These are phyloP conservation scores for Plasmodium gallinaceum DNA, from an alignment of 169 alveolate species.

Conservation along the genomic window DNA sequence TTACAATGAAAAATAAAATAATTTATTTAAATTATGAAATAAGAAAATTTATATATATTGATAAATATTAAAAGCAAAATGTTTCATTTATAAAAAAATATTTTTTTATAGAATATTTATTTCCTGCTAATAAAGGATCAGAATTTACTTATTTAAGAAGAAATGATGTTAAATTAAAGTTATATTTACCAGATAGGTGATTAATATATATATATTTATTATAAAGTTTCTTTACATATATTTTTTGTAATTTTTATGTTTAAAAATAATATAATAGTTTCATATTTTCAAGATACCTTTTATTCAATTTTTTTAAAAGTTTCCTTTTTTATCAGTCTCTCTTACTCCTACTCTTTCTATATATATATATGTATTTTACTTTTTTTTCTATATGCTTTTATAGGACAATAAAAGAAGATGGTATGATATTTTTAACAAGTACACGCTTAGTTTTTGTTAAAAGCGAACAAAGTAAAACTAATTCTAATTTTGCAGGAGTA, in stretches of 20 bases:
- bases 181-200: conserved; percentile 75
- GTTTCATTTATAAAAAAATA: not conserved
- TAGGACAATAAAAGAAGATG: conserved; percentile 76
- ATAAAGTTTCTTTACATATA: not conserved
- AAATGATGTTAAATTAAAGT: conserved; percentile 61
- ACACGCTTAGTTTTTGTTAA: conserved; percentile 72
- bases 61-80: not conserved
- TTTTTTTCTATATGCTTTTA: conserved; percentile 19
- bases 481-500: conserved; percentile 46
- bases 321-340: no score
- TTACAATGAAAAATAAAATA: not conserved
- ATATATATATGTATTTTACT: not conserved
- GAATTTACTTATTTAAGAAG: conserved; percentile 65
- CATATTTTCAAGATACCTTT: not conserved
- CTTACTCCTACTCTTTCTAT: no score
- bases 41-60: not conserved
- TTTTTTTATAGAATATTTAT: conserved; percentile 26
- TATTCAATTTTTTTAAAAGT: not conserved
- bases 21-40: not conserved
- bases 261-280: not conserved
- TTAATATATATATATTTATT: not conserved
- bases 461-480: conserved; percentile 52
- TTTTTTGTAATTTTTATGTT: not conserved
- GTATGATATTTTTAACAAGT: conserved; percentile 66
- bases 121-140: conserved; percentile 73